These are phyloP conservation scores for Penicillium sp. DNA, from an alignment of 2,329 filamentous ascomycete genomes.

Conservation along the genomic window DNA sequence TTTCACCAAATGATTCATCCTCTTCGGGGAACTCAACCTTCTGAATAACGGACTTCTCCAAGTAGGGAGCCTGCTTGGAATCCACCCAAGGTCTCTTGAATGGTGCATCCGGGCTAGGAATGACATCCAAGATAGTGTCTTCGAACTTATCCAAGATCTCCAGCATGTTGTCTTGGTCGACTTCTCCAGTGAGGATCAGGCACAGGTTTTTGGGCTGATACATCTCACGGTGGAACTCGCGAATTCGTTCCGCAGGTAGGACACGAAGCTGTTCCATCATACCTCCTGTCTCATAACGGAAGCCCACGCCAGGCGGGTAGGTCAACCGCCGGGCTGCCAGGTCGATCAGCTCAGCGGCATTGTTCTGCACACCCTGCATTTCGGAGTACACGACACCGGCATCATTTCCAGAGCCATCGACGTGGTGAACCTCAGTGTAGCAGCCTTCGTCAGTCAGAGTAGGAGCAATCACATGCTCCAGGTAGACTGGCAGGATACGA, in stretches of 20 bases:
- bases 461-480: constrained; percentile 86
- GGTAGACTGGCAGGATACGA: constrained; percentile 84
- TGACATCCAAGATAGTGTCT: constrained; percentile 69
- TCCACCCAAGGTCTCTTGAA: constrained; percentile 89
- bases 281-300: constrained; percentile 94
- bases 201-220: constrained; percentile 95
- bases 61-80: constrained; percentile 64
- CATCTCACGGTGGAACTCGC: constrained; percentile 92
- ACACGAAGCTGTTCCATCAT: constrained; percentile 87
- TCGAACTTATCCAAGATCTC: constrained; percentile 81
- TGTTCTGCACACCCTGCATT: constrained; percentile 93
- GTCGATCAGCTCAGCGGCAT: constrained; percentile 76
- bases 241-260: constrained; percentile 77
- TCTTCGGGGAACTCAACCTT: constrained; percentile 90
- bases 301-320: constrained; percentile 83
- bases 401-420: constrained; percentile 87
- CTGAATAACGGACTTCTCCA: constrained; percentile 64
- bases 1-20: constrained; percentile 85
- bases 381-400: constrained; percentile 96
- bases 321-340: constrained; percentile 67
- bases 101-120: constrained; percentile 63
- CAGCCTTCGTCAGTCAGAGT: constrained; percentile 88
- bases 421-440: constrained; percentile 90
- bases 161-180: constrained; percentile 71
- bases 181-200: constrained; percentile 81